Evolutionary conservation across 78 protist genomes (phyloP), one percentile per base, ranked within the genome.

Genomic region (Dictyostelium brefeldianum): DNA sequence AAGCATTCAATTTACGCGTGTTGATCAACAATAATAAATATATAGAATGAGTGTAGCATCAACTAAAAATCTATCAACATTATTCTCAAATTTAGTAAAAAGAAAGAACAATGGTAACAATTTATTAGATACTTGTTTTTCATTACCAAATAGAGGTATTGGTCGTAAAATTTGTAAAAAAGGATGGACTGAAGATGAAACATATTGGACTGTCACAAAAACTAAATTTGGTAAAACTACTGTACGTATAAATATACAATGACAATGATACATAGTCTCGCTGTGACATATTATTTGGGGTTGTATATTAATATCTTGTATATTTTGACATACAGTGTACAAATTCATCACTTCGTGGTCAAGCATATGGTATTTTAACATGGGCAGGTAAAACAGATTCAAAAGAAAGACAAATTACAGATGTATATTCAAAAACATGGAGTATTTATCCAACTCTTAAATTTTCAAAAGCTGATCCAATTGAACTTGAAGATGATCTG

Each of bases 121-220:
- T 50, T 87, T 87, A 75, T 70, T 78, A 31, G 93, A 87, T 77
- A 46, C 77, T 56, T 87, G 93, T 25, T 74, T 77, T 62, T 51
- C 78, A n/a, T 29, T 87, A 17, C 70, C 93, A 65, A 80, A 78
- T 17, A 56, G 54, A 74, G 93, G 93, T 53, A 78, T 87, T 64
- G 93, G 93, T 27, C 57, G 47, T 65, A 64, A 80, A 62, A 46
- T 87, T 31, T 15, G 65, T 43, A 87, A 87, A 70, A 87, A 47
- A 9, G 80, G 71, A 20, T 87, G 93, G 93, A 75, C 83, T 27
- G 80, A 77, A 74, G 17, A 48, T 50, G 27, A 77, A 22, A 64
- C 78, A 47, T 87, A 87, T 64, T 87, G 93, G 93, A 87, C 93
- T 36, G 80, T 87, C 12, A 87, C 93, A 5, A 87, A 77, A 77